Evolutionary conservation across 441 rosid species (phyloP).

Genomic region (Eutrema salsugineum): DNA sequence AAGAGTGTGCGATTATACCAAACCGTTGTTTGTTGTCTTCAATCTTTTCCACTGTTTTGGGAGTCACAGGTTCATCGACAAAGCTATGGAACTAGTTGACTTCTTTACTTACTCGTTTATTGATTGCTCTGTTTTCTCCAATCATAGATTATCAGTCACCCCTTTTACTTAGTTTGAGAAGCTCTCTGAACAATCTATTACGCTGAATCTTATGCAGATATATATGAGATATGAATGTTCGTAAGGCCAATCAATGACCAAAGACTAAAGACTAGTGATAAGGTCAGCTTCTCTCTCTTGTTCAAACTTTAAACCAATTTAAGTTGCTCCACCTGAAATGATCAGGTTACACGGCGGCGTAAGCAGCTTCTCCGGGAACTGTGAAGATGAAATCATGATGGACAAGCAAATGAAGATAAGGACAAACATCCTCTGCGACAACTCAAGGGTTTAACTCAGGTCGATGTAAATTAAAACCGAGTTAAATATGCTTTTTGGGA

Average conservation of each 20-base stretch:
- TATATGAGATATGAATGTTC: neutral
- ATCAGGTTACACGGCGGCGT: neutral
- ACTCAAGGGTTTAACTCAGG: no score
- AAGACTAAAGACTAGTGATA: neutral
- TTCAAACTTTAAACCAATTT: neutral
- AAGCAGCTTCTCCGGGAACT: neutral
- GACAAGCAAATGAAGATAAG: no score
- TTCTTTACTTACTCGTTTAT: neutral
- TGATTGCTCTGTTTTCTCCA: neutral
- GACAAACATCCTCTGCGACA: no score
- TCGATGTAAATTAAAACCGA: no score
- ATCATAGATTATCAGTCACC: neutral
- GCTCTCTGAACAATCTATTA: neutral
- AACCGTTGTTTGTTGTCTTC: no score
- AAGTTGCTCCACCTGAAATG: no score
- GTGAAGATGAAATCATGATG: no score
- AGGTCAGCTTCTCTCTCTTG: neutral
- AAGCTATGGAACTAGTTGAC: neutral
- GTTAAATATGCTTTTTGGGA: no score
- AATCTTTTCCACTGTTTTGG: constrained; percentile 66
- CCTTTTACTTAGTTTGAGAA: neutral
- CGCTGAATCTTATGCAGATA: neutral
- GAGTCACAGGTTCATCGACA: constrained; percentile 48
- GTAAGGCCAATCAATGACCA: neutral
- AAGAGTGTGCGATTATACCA: constrained; percentile 87